Base-by-base conservation (phyloP, 1,284 basidiomycete species). In the Microbotryum intermedium region DNA sequence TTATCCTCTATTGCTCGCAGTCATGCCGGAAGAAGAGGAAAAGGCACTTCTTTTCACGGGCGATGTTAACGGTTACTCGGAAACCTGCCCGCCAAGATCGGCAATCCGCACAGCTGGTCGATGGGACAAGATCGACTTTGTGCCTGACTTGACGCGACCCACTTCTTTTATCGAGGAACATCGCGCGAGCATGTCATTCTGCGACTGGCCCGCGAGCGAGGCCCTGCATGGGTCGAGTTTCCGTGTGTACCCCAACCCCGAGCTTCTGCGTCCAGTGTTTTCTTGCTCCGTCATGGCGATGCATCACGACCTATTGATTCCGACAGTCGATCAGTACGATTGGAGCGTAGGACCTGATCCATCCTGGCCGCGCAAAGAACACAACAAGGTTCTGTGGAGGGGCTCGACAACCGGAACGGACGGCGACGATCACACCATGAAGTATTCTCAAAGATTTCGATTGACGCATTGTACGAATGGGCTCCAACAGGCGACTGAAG, bases 321-420 rank as follows among this genome's bases (percentile, higher is more conserved):
- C 70, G 13, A 53, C 55, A 5, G 20, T 56, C 34, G 68, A 68
- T 53, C 66, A 71, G 46, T 71, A 61, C 55, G 66, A 57, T 47
- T 46, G 39, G 16, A 50, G 53, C 25, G 59, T 68, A 18, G 70
- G 67, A 20, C 58, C 39, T 21, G 64, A 64, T 46, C 62, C 48
- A 72, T 71, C 39, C 18, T 79, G 78, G 77, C 73, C 76, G 73
- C 66, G 71, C 48, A 70, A 76, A 47, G 75, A 75, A 61, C 62
- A 65, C 25, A 64, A 72, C 58, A 74, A 74, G 64, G 68, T 73
- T 3, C 70, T 70, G 4, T 72, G 71, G 76, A 71, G 77, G 28
- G 77, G 77, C 1, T 72, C 75, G 16, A 72, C 75, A 18, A 77
- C 75, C 2, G 77, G 77, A 6, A 30, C 52, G 11, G 64, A 53